Percentiles rank a stretch among this genome's conserved stretches.
Evolutionary conservation across 2,329 filamentous ascomycete genomes (phyloP).

Genomic region (Pseudopyrenochaeta lycopersici): DNA sequence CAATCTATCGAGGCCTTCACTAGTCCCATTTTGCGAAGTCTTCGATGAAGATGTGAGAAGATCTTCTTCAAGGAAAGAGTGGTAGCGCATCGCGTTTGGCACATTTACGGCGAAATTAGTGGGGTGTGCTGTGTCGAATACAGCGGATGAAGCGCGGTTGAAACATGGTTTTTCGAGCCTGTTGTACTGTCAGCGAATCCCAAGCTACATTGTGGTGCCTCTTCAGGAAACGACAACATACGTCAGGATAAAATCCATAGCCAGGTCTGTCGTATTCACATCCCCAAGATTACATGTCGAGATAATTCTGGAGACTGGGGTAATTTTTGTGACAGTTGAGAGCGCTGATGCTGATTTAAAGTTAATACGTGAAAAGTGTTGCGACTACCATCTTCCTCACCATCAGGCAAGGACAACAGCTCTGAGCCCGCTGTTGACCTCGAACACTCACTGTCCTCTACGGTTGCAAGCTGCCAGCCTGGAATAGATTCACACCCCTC

Average conservation of each 20-base stretch:
- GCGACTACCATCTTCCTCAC: neutral
- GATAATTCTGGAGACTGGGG: neutral
- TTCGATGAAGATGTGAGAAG: neutral
- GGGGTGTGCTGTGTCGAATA: slow-evolving; percentile 8
- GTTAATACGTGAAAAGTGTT: neutral
- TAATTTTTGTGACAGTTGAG: neutral
- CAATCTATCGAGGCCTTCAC: slow-evolving; percentile 22
- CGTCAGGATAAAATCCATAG: slow-evolving; percentile 47
- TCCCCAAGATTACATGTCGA: neutral
- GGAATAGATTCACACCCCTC: neutral
- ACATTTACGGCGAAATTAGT: neutral
- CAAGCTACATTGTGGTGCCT: too few relatives aligned
- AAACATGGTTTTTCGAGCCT: slow-evolving; percentile 48
- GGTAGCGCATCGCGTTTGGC: neutral
- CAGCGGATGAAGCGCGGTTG: slow-evolving; percentile 33
- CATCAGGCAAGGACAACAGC: neutral
- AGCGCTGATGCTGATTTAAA: neutral
- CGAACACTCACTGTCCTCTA: neutral
- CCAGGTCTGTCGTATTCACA: slow-evolving; percentile 22
- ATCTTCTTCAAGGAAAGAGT: neutral
- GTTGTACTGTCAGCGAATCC: slow-evolving; percentile 1
- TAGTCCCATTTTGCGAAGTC: too few relatives aligned
- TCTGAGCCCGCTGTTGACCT: neutral
- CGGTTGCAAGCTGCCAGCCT: neutral
- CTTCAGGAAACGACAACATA: slow-evolving; percentile 8